Conservation (phyloP, 805 yeast species). For the Kazachstania kunashirensis region DNA sequence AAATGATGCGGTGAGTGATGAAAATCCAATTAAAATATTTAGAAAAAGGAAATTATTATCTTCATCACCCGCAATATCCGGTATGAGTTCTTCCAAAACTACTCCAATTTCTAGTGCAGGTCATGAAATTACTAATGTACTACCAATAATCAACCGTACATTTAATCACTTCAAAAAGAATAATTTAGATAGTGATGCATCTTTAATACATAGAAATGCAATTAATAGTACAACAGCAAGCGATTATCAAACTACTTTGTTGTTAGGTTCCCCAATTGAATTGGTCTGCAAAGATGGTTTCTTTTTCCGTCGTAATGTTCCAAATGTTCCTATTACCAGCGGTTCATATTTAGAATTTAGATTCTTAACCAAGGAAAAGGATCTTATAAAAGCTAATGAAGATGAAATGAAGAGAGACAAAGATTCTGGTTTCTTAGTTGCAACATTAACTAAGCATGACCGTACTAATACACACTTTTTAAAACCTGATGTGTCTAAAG, state of each 20-base stretch:
- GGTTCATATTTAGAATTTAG: conserved; percentile 26
- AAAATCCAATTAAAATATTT: conserved; percentile 1
- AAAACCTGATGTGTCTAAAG: conserved; percentile 22
- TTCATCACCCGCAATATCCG: conserved; percentile 2
- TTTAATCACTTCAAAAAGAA: too few relatives aligned
- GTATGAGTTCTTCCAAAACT: conserved; percentile 1
- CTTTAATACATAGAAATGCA: background rate
- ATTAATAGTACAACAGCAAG: background rate
- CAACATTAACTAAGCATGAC: conserved; percentile 17
- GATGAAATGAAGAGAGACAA: background rate
- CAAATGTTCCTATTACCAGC: conserved; percentile 24
- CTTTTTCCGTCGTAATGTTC: conserved; percentile 22
- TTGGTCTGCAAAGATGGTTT: conserved; percentile 26
- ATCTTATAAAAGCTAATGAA: conserved; percentile 14
- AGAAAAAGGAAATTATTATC: conserved; percentile 8
- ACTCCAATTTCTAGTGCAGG: background rate
- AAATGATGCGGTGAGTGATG: too few relatives aligned
- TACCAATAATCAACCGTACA: background rate
- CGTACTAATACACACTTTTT: conserved; percentile 25
- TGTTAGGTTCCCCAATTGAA: conserved; percentile 25
- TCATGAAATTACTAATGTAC: background rate
- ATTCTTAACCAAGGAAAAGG: conserved; percentile 26
- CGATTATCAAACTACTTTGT: conserved; percentile 11
- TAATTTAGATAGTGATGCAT: background rate
- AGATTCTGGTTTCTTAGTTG: background rate